Percentiles rank a stretch among this genome's conserved stretches.
phyloP scores from a whole-genome alignment of 2,329 filamentous ascomycete genomes.

The Cadophora luteo-olivacea region DNA sequence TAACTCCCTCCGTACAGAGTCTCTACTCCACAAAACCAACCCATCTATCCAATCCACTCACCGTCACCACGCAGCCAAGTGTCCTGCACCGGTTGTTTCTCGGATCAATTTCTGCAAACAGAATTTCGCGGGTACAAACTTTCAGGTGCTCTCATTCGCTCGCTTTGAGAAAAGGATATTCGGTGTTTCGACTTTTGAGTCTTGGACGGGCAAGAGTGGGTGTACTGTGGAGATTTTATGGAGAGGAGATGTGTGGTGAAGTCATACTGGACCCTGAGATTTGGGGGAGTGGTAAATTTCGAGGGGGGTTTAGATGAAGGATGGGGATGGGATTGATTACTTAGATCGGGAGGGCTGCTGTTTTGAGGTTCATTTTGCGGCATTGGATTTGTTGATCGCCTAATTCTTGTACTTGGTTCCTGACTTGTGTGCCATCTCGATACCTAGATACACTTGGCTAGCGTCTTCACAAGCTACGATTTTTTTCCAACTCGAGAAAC shows the following conservation, averaged over 20 bases:
- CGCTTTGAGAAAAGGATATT: background rate
- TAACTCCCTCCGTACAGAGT: no score
- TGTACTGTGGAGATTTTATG: background rate
- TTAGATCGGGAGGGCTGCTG: background rate
- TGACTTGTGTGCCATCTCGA: no score
- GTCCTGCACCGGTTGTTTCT: background rate
- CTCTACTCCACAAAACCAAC: no score
- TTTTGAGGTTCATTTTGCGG: background rate
- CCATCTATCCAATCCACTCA: background rate
- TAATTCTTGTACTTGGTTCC: background rate
- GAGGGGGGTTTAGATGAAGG: background rate
- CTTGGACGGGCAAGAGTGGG: slow-evolving; percentile 7
- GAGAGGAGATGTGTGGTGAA: background rate
- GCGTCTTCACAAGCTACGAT: background rate
- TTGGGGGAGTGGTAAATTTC: slow-evolving; percentile 4
- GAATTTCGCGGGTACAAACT: background rate
- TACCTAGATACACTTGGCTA: background rate
- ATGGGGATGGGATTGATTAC: background rate
- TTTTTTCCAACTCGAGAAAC: background rate
- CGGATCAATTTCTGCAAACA: background rate
- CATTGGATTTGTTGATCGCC: background rate
- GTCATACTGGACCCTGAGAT: slow-evolving; percentile 6
- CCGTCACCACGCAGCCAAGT: background rate
- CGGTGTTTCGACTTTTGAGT: background rate
- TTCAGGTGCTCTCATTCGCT: background rate